A percentile compares a stretch with the other conserved stretches of the same genome.
These are phyloP conservation scores for Eutrema yunnanense DNA, from an alignment of 345 rosid species.

Conservation along the genomic window DNA sequence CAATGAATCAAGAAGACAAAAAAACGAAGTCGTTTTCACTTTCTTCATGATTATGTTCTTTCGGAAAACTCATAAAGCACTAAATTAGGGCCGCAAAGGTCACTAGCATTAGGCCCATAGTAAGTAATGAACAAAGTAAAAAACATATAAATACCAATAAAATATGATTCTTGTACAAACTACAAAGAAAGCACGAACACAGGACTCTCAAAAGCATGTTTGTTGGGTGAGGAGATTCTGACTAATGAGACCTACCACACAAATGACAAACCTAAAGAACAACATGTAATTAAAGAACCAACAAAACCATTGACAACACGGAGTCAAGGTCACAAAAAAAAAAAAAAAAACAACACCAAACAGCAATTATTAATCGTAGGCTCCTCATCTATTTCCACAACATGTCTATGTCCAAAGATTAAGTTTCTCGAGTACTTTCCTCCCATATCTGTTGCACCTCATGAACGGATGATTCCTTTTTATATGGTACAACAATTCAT, in stretches of 20 bases:
- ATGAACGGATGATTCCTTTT: slow-evolving; percentile 23
- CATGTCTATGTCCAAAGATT: neutral
- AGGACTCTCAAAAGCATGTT: neutral
- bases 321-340: neutral
- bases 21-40: too few species aligned
- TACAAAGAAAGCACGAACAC: neutral
- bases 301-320: neutral
- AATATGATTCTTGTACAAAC: neutral
- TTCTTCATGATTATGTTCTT: neutral
- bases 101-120: neutral
- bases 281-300: neutral
- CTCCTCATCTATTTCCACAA: neutral
- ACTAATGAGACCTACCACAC: neutral
- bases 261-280: neutral
- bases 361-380: neutral
- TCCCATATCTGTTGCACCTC: slow-evolving; percentile 52
- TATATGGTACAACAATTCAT: slow-evolving; percentile 21
- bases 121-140: neutral
- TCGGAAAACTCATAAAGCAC: neutral
- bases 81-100: neutral
- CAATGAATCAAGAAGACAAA: too few species aligned
- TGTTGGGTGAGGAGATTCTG: neutral
- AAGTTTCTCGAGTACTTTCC: slow-evolving; percentile 37
- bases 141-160: neutral
- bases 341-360: neutral